Percentiles rank a stretch among this genome's conserved stretches.
These are phyloP conservation scores for Nakazawaea anatomiae DNA, from an alignment of 805 yeast genomes.

Conservation along the genomic window DNA sequence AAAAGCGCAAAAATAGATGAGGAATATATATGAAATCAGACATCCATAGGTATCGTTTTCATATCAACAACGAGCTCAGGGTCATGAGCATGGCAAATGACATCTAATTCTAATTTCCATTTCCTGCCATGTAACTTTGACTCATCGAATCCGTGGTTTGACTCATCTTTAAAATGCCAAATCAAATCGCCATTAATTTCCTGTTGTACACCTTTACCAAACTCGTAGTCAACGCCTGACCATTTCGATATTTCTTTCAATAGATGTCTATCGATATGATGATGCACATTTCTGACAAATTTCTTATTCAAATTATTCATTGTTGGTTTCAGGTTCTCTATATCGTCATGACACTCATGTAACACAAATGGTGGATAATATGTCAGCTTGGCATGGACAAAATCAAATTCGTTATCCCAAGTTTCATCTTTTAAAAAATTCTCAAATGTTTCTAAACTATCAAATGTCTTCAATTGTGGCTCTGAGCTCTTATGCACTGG, in stretches of 20 bases:
- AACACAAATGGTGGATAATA: constrained; percentile 73
- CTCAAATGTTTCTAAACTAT: constrained; percentile 57
- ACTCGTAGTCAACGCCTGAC: constrained; percentile 43
- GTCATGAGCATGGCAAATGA: constrained; percentile 59
- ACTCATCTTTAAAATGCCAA: constrained; percentile 58
- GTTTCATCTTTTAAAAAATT: constrained; percentile 63
- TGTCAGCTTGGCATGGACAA: constrained; percentile 57
- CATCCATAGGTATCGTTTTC: constrained; percentile 39
- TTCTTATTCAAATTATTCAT: constrained; percentile 67
- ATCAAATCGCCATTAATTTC: constrained; percentile 42
- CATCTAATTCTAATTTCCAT: constrained; percentile 60
- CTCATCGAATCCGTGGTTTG: constrained; percentile 48
- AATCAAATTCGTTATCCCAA: constrained; percentile 70
- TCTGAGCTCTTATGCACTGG: constrained; percentile 10
- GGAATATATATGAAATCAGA: background rate
- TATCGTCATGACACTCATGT: constrained; percentile 60
- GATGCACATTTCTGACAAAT: constrained; percentile 68
- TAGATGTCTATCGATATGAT: constrained; percentile 67
- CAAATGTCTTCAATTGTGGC: constrained; percentile 37
- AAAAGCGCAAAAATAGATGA: background rate
- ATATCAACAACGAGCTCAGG: constrained; percentile 66
- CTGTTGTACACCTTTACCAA: constrained; percentile 41
- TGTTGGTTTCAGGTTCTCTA: constrained; percentile 66
- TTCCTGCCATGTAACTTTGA: constrained; percentile 40
- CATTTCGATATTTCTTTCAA: constrained; percentile 58